A percentile compares a stretch with the other conserved stretches of the same genome.
phyloP scores from a whole-genome alignment of 2,329 filamentous ascomycete genomes.

The Xylaria sp. region DNA sequence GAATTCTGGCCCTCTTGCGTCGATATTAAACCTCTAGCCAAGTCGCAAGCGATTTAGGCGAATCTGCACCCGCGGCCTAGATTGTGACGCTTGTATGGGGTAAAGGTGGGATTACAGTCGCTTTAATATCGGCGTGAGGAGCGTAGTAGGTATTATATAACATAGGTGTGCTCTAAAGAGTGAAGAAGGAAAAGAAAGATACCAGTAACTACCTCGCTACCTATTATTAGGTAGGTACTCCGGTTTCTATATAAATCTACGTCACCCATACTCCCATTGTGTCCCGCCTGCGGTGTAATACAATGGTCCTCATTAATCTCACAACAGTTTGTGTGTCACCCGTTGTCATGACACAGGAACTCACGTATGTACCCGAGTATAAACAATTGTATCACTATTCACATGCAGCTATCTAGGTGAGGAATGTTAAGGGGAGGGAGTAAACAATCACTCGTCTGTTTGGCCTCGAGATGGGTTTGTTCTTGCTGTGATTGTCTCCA shows the following conservation, averaged over 20 bases:
- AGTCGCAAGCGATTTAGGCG: slow-evolving; percentile 22
- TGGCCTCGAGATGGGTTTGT: background rate
- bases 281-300: background rate
- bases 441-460: slow-evolving; percentile 6
- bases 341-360: slow-evolving; percentile 5
- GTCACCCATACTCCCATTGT: background rate
- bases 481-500: background rate
- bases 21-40: slow-evolving; percentile 28
- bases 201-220: background rate
- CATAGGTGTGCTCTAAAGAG: background rate
- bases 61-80: slow-evolving; percentile 13
- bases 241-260: background rate
- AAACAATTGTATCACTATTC: background rate
- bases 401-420: background rate
- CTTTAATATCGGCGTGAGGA: background rate
- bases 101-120: background rate
- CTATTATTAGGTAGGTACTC: background rate
- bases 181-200: background rate
- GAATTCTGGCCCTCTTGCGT: background rate
- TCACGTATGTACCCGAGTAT: background rate
- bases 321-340: slow-evolving; percentile 4
- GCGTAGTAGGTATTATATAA: background rate
- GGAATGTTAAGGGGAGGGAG: background rate
- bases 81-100: background rate
- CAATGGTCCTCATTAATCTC: background rate